Conservation (phyloP, 805 yeast species). For the Yarrowia porcina region DNA sequence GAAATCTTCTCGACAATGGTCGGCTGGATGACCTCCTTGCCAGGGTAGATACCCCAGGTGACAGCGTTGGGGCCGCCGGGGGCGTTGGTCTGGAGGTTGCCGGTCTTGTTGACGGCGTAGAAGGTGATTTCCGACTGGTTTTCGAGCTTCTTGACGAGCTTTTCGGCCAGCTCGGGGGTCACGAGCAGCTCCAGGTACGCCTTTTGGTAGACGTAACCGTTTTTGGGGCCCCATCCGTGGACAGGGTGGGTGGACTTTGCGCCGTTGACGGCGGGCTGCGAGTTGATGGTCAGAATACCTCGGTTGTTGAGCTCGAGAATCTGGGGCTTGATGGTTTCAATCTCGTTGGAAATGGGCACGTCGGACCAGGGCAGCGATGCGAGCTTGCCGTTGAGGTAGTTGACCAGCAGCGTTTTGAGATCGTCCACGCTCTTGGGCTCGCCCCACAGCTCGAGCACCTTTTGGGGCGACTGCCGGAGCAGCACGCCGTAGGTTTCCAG, state of each 20-base stretch:
- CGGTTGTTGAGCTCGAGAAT: constrained; percentile 61
- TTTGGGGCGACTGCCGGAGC: constrained; percentile 70
- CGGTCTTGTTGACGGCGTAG: constrained; percentile 65
- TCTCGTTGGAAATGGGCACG: constrained; percentile 78
- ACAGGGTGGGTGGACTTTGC: constrained; percentile 62
- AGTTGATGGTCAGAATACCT: constrained; percentile 79
- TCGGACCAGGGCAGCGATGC: constrained; percentile 92
- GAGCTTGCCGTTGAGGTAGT: constrained; percentile 69
- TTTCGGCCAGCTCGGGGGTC: constrained; percentile 51
- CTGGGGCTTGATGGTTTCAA: constrained; percentile 55
- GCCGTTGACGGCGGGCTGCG: constrained; percentile 92
- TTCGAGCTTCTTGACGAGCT: constrained; percentile 49
- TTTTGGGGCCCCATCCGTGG: constrained; percentile 93
- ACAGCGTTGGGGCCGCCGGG: constrained; percentile 87
- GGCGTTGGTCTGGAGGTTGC: constrained; percentile 62
- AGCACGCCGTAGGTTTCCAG: constrained; percentile 77
- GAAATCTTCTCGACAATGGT: constrained; percentile 91
- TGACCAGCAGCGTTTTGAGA: constrained; percentile 58
- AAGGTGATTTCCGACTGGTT: constrained; percentile 56
- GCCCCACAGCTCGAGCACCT: constrained; percentile 87
- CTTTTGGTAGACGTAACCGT: constrained; percentile 92
- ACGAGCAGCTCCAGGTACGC: constrained; percentile 85
- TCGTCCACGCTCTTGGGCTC: constrained; percentile 60
- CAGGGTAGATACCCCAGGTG: constrained; percentile 98
- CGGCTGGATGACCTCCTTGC: constrained; percentile 90